Percentiles rank a stretch among this genome's conserved stretches.
phyloP scores from a whole-genome alignment of 768 basidiomycete genomes.

The Rhizopogon sp. region DNA sequence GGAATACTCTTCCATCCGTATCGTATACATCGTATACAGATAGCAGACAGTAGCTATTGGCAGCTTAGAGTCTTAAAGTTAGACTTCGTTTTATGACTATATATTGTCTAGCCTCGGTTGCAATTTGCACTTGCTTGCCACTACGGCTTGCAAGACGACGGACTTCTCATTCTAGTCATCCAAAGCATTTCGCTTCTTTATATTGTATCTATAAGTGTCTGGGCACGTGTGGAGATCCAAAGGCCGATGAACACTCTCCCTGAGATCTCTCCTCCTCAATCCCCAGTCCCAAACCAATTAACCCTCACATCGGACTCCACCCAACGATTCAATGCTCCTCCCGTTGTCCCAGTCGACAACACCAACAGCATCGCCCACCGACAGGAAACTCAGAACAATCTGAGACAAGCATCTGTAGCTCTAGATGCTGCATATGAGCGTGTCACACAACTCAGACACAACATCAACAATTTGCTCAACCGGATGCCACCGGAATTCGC shows the following conservation, averaged over 20 bases:
- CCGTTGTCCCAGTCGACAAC: not conserved
- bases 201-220: not conserved
- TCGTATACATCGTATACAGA: too few species aligned
- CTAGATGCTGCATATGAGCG: constrained; percentile 51
- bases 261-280: not conserved
- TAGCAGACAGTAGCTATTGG: too few species aligned
- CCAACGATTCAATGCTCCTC: not conserved
- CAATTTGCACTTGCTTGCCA: not conserved
- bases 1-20: not conserved
- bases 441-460: constrained; percentile 50
- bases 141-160: too few species aligned
- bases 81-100: too few species aligned
- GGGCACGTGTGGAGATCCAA: not conserved
- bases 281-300: constrained; percentile 1
- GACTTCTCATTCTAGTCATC: not conserved
- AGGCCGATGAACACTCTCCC: not conserved
- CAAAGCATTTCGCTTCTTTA: not conserved
- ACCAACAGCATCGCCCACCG: not conserved
- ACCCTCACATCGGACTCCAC: not conserved
- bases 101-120: not conserved
- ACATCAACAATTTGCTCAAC: constrained; percentile 38
- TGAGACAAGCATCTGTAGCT: constrained; percentile 48
- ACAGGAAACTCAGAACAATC: constrained; percentile 29
- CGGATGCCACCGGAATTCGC: constrained; percentile 32
- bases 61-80: too few species aligned